Percentiles rank a stretch among this genome's conserved stretches.
These are phyloP conservation scores for Vitis amurensis DNA, from an alignment of 164 flowering plant genomes.

Conservation along the genomic window DNA sequence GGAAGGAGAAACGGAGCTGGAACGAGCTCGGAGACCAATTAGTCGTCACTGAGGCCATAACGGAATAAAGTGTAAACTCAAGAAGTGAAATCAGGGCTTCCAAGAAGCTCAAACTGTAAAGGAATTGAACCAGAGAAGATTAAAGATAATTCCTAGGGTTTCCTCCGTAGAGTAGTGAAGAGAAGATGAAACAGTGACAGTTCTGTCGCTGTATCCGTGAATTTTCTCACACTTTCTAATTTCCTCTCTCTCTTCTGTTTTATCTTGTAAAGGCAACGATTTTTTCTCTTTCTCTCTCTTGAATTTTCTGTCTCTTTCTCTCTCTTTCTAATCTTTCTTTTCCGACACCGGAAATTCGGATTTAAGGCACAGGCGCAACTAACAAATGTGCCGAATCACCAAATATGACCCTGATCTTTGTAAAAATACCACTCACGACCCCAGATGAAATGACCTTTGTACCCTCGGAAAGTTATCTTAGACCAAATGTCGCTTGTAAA, in stretches of 20 bases:
- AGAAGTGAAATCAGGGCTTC: too few relatives aligned
- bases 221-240: not conserved
- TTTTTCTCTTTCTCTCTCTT: not conserved
- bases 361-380: too few relatives aligned
- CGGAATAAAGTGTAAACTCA: not conserved
- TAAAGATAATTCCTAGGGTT: constrained; percentile 6
- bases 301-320: too few relatives aligned
- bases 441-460: too few relatives aligned
- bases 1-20: constrained; percentile 63
- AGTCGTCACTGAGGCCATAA: constrained; percentile 45
- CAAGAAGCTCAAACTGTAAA: too few relatives aligned
- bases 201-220: not conserved
- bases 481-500: too few relatives aligned
- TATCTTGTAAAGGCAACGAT: not conserved
- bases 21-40: constrained; percentile 58
- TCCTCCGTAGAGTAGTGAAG: not conserved
- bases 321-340: not conserved
- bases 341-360: not conserved
- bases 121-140: not conserved
- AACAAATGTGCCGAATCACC: too few relatives aligned
- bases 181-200: not conserved
- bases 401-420: too few relatives aligned
- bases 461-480: too few relatives aligned
- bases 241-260: not conserved
- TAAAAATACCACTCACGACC: too few relatives aligned